Percentiles rank a stretch among this genome's conserved stretches.
Conservation (phyloP, 306 rosid species). For the Amphicarpaea edgeworthii region DNA sequence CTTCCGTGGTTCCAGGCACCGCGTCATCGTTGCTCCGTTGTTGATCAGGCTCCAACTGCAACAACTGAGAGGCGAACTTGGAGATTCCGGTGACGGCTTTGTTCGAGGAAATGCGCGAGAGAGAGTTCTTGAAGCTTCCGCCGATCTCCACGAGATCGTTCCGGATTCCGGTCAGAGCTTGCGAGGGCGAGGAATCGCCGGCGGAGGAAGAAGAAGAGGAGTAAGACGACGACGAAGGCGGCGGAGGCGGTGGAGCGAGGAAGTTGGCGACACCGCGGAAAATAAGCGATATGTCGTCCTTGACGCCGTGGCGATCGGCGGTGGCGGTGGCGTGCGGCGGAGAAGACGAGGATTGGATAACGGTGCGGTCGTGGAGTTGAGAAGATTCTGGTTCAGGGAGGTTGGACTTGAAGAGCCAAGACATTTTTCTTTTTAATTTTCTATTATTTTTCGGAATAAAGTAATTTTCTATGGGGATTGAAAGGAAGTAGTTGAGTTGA, state of each 20-base stretch:
- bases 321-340: constrained; percentile 37
- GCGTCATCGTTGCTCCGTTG: constrained; percentile 41
- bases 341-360: constrained; percentile 32
- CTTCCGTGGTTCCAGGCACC: constrained; percentile 75
- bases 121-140: constrained; percentile 76
- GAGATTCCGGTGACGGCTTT: constrained; percentile 83
- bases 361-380: constrained; percentile 33
- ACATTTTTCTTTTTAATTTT: constrained; percentile 54
- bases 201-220: constrained; percentile 36
- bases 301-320: constrained; percentile 52
- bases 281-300: constrained; percentile 66
- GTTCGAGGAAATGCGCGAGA: constrained; percentile 73
- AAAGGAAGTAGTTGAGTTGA: neutral
- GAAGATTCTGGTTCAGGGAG: constrained; percentile 42
- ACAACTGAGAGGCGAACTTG: constrained; percentile 71
- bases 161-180: constrained; percentile 68
- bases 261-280: constrained; percentile 87
- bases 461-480: neutral
- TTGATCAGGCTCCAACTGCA: constrained; percentile 56
- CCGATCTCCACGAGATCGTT: constrained; percentile 93
- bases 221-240: constrained; percentile 35
- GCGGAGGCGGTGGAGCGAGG: constrained; percentile 88
- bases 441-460: constrained; percentile 3
- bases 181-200: constrained; percentile 38
- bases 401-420: constrained; percentile 82